Base-by-base conservation (phyloP, 83 land plant genomes). In the Picea engelmannii region DNA sequence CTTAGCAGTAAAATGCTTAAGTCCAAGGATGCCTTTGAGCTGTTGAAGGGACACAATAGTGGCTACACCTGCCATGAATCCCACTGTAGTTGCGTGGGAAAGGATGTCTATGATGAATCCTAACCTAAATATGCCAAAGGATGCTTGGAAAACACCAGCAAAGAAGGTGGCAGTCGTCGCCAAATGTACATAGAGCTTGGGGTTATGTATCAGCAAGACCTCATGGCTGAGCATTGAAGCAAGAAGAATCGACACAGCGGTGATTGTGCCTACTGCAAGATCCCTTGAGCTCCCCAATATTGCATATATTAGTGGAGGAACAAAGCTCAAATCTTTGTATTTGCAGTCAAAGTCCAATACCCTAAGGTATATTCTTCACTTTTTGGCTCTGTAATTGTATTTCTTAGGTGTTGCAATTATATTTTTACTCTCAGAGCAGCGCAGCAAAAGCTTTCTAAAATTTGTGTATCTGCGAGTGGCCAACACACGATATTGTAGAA, bases 21-120 rank as follows among this genome's bases (percentile, higher is more conserved):
- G 47, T 1, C 96, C 98, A 49, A 38, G 40, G 40, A 38, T 38
- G 40, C 40, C 40, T 38, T 38, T 38, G 40, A 38, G 40, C 40
- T 38, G 40, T 38, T 38, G 40, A 38, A 3, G 40, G 40, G 40
- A 38, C 40, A 38, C 40, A 38, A 38, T 38, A 93, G 83, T 83
- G 2, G 98, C 92, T 16, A 94, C 95, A 6, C 98, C 98, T 25
- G 90, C 90, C 93, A 93, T 93, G 88, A 95, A 95, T 4, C 98
- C 98, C 7, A 85, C 79, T n/a, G 92, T 91, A 1, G 95, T 85
- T 9, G 98, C 90, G 58, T 90, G 90, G 27, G 98, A 95, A 12
- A 95, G 84, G 77, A 95, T 86, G 86, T 95, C 96, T 38, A 93
- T 92, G 80, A 95, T 63, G 68, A 95, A 90, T n/a, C 98, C 98